Evolutionary conservation across 441 rosid species (phyloP).

Genomic region (Hura crepitans): DNA sequence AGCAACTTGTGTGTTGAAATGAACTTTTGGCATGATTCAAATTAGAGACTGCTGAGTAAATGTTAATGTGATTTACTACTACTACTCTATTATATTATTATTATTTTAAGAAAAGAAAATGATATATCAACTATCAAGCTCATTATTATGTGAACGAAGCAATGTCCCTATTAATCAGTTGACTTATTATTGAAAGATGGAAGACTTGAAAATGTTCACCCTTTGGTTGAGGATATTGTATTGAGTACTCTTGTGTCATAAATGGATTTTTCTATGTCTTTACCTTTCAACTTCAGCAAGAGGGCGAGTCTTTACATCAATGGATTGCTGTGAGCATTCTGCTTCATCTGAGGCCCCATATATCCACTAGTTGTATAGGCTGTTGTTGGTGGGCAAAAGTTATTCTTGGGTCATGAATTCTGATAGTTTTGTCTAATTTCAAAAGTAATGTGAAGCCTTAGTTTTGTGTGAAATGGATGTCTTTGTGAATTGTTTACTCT

Average conservation of each 20-base stretch:
- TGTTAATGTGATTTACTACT: too few relatives aligned
- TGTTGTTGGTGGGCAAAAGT: too few relatives aligned
- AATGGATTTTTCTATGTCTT: conserved; percentile 2
- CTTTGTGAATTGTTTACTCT: not conserved
- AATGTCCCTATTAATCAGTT: not conserved
- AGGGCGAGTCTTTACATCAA: not conserved
- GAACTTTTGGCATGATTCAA: not conserved
- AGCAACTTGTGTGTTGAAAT: not conserved
- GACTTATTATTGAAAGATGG: not conserved
- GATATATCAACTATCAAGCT: not conserved
- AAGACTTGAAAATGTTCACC: too few relatives aligned
- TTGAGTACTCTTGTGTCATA: not conserved
- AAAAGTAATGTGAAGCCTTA: too few relatives aligned
- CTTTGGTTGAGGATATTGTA: not conserved
- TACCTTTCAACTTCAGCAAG: not conserved
- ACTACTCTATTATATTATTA: too few relatives aligned
- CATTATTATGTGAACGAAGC: not conserved
- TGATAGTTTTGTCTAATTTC: too few relatives aligned
- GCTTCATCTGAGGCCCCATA: not conserved
- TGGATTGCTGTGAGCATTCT: not conserved
- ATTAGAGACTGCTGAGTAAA: not conserved
- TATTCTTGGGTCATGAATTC: too few relatives aligned
- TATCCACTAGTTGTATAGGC: not conserved
- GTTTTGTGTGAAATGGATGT: not conserved
- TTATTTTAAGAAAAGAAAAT: too few relatives aligned